Percentiles rank a stretch among this genome's conserved stretches.
Conservation (phyloP, 2,329 filamentous ascomycete species). For the Microthyrium microscopicum region DNA sequence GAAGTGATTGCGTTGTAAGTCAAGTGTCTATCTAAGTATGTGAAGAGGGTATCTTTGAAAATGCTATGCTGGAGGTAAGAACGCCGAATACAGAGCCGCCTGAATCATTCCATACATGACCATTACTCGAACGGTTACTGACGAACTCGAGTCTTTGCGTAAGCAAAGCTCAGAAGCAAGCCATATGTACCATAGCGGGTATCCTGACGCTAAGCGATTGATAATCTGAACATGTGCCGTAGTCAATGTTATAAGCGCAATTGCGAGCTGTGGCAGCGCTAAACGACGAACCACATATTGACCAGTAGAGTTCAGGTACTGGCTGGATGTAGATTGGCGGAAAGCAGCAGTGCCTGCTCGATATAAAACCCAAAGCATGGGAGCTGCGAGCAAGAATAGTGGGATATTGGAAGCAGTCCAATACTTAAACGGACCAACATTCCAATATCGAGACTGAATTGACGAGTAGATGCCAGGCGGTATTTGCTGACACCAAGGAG, state of each 20-base stretch:
- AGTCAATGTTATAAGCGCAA: slow-evolving; percentile 56
- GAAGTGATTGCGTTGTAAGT: too few relatives aligned
- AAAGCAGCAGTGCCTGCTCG: slow-evolving; percentile 37
- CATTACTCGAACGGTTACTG: slow-evolving; percentile 44
- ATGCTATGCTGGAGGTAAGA: slow-evolving; percentile 78
- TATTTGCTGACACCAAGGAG: slow-evolving; percentile 59
- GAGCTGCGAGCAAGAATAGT: slow-evolving; percentile 67
- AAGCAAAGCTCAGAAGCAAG: slow-evolving; percentile 35
- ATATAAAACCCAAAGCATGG: slow-evolving; percentile 54
- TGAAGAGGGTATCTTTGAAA: too few relatives aligned
- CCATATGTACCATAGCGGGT: slow-evolving; percentile 80
- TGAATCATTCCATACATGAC: slow-evolving; percentile 73
- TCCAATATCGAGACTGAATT: slow-evolving; percentile 84
- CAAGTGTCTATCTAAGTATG: too few relatives aligned
- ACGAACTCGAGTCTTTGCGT: background rate
- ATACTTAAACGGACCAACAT: slow-evolving; percentile 73
- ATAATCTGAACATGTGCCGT: slow-evolving; percentile 91
- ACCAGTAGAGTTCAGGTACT: slow-evolving; percentile 1
- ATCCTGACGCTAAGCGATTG: slow-evolving; percentile 72
- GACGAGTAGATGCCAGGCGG: slow-evolving; percentile 81
- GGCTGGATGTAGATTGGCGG: background rate
- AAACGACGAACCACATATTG: slow-evolving; percentile 31
- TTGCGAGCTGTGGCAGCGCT: slow-evolving; percentile 53
- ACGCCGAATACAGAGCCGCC: slow-evolving; percentile 69
- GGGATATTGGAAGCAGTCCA: slow-evolving; percentile 80